phyloP scores from a whole-genome alignment of 2,329 filamentous ascomycete genomes.

The Penicillium decumbens region DNA sequence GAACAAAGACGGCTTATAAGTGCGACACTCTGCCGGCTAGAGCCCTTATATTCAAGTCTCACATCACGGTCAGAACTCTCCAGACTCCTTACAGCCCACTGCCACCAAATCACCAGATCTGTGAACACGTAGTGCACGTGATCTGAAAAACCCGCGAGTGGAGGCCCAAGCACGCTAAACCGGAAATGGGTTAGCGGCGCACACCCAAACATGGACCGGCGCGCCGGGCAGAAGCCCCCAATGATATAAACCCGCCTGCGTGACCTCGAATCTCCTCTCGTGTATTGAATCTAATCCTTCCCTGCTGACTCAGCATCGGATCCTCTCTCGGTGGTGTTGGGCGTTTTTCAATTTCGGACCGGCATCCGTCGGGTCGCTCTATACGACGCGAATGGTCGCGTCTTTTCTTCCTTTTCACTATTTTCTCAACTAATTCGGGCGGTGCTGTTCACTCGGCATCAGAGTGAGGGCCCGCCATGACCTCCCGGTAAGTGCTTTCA shows the following conservation, averaged over 20 bases:
- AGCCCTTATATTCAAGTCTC: background rate
- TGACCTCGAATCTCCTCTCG: constrained; percentile 39
- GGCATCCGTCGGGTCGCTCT: constrained; percentile 1
- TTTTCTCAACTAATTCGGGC: constrained; percentile 14
- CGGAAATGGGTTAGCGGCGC: constrained; percentile 27
- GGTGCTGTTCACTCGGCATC: constrained; percentile 21
- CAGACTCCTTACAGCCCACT: background rate
- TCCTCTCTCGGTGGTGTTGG: constrained; percentile 15
- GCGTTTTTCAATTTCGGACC: constrained; percentile 14
- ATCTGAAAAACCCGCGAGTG: constrained; percentile 23
- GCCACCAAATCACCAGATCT: background rate
- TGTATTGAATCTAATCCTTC: constrained; percentile 25
- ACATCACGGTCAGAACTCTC: background rate
- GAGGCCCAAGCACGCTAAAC: constrained; percentile 31
- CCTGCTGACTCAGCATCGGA: constrained; percentile 22
- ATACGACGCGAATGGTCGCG: constrained; percentile 12
- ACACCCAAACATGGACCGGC: constrained; percentile 40
- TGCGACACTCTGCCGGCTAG: background rate
- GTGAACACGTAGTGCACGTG: constrained; percentile 18
- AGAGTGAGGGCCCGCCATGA: constrained; percentile 35
- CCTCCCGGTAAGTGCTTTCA: constrained; percentile 38
- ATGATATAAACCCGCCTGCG: constrained; percentile 47
- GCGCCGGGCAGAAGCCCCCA: constrained; percentile 38
- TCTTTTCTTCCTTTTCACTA: constrained; percentile 8
- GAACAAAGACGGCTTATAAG: background rate